Evolutionary conservation across 768 basidiomycete genomes (phyloP), one percentile per base, ranked within the genome.

Genomic region (Coprinopsis sp.): DNA sequence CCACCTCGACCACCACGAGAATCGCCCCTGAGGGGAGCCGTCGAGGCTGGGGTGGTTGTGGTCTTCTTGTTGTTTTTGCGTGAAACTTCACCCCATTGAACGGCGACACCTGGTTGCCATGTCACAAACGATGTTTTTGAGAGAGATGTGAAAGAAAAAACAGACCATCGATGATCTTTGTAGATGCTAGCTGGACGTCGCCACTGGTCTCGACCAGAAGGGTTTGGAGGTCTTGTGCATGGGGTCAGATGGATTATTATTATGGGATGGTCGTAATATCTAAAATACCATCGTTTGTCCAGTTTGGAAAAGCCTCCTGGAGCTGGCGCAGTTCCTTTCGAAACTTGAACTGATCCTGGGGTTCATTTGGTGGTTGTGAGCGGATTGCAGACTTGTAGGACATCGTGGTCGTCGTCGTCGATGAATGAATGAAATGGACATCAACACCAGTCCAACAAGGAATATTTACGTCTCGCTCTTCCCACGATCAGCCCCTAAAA

Each of bases 1-100:
- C 71, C 75, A 18, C 86, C 84, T 51, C 86, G 71, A 29, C 69
- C 76, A 49, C 81, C 84, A 44, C 84, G 76, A 56, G 68, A 71
- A 52, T 83, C 82, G 42, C 76, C 76, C 50, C 78, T 63, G 41
- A 58, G 50, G 41, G 77, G 57, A 51, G 70, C 60, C 2, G 81
- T 86, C 39, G 81, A 62, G 31, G 68, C 41, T 33, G 76, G 72
- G 30, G 66, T 41, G 16, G 70, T 40, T 11, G 74, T 56, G 23
- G 68, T 50, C 67, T 88, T 91, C 74, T 91, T 90, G 64, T 91
- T 87, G 72, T 89, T 92, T 78, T 90, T 91, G 65, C 79, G 84
- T 52, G 79, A 80, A 47, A 90, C 89, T 45, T 87, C 79, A 42
- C 78, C 88, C 89, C 89, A 92, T 58, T 84, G 86, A 62, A 82